Conservation (phyloP, 148 eudicot genomes). For the Heliosperma pusillum region DNA sequence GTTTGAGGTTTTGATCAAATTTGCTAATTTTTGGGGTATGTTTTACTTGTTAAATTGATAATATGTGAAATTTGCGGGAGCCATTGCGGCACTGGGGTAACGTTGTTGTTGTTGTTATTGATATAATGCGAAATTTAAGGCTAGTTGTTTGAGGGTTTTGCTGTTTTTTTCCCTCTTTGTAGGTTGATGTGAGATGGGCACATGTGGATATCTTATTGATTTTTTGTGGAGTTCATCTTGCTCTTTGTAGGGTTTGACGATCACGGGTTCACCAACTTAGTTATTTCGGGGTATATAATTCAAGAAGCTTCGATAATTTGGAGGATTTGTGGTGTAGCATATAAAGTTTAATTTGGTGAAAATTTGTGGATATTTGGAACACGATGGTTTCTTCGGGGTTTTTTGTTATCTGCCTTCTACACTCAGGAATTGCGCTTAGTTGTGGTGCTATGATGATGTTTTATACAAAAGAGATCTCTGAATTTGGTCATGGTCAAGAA, state of each 20-base stretch:
- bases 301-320: too few species aligned
- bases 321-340: not conserved
- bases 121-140: not conserved
- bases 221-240: not conserved
- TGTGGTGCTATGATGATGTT: conserved; percentile 91
- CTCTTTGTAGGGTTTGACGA: not conserved
- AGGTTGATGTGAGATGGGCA: conserved; percentile 18
- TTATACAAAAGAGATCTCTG: conserved; percentile 57
- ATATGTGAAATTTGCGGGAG: too few species aligned
- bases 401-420: conserved; percentile 65
- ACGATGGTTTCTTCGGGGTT: conserved; percentile 75
- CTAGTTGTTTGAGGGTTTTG: not conserved
- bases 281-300: too few species aligned
- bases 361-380: not conserved
- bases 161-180: not conserved
- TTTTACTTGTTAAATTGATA: too few species aligned
- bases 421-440: conserved; percentile 60
- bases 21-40: too few species aligned
- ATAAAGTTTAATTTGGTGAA: not conserved
- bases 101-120: too few species aligned
- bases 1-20: too few species aligned
- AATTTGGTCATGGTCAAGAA: conserved; percentile 71
- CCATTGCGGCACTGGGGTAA: too few species aligned
- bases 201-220: not conserved
- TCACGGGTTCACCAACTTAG: not conserved